Evolutionary conservation across 1,284 basidiomycete genomes (phyloP).

Genomic region (Tilletiaria anomala): DNA sequence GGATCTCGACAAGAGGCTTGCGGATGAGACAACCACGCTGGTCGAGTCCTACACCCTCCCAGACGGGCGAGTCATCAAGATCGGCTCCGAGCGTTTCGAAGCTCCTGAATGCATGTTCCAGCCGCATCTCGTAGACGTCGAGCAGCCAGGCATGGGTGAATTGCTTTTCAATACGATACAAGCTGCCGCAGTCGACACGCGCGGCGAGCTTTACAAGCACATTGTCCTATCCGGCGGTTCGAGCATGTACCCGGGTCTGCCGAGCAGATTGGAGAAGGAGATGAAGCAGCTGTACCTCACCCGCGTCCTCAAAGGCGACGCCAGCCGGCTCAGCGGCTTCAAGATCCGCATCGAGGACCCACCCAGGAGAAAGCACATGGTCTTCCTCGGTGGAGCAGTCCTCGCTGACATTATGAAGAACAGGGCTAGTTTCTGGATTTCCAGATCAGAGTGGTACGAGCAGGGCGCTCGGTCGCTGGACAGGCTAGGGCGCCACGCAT

Average conservation of each 20-base stretch:
- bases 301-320: slow-evolving; percentile 70
- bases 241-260: slow-evolving; percentile 96
- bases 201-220: slow-evolving; percentile 89
- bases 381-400: slow-evolving; percentile 79
- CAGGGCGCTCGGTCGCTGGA: slow-evolving; percentile 32
- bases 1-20: slow-evolving; percentile 80
- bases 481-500: slow-evolving; percentile 31
- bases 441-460: slow-evolving; percentile 37
- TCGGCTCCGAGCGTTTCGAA: slow-evolving; percentile 93
- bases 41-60: slow-evolving; percentile 95
- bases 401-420: slow-evolving; percentile 92
- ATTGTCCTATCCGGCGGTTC: slow-evolving; percentile 85
- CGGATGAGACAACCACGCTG: slow-evolving; percentile 90
- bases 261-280: slow-evolving; percentile 92
- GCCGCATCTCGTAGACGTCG: slow-evolving; percentile 90
- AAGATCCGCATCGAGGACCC: slow-evolving; percentile 98
- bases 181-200: slow-evolving; percentile 73
- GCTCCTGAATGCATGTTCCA: slow-evolving; percentile 99
- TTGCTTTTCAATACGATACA: slow-evolving; percentile 96
- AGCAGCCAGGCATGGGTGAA: slow-evolving; percentile 93
- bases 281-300: slow-evolving; percentile 97
- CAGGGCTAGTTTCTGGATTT: slow-evolving; percentile 69
- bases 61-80: slow-evolving; percentile 90
- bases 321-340: slow-evolving; percentile 77
- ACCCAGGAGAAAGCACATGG: slow-evolving; percentile 97